Percentiles rank a stretch among this genome's conserved stretches.
phyloP scores from a whole-genome alignment of 805 yeast species.

The Yamadazyma endophytica region DNA sequence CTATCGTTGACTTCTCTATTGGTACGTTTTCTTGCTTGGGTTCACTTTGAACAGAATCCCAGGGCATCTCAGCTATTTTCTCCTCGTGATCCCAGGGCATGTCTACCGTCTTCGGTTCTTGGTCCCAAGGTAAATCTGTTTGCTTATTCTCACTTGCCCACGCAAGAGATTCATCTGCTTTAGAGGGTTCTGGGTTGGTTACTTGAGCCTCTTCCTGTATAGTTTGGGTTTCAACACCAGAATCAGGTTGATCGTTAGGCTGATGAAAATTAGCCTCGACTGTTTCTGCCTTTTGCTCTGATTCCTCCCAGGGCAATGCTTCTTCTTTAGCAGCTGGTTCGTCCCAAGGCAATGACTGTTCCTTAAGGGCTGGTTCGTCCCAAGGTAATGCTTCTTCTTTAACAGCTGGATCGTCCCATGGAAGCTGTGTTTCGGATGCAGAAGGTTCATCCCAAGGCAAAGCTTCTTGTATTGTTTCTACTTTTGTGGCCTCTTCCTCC shows the following conservation, averaged over 20 bases:
- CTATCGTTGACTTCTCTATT: too few species aligned
- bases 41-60: not conserved
- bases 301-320: conserved; percentile 9
- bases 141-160: too few species aligned
- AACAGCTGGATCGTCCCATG: conserved; percentile 2
- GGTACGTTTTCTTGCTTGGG: not conserved
- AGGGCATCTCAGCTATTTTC: not conserved
- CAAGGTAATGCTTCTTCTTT: conserved; percentile 2
- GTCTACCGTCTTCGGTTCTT: not conserved
- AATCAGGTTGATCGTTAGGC: too few species aligned
- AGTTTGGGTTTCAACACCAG: too few species aligned
- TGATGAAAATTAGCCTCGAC: too few species aligned
- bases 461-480: too few species aligned
- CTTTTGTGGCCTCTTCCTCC: not conserved
- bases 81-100: not conserved
- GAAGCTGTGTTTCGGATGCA: not conserved
- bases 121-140: conserved; percentile 4
- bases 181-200: too few species aligned
- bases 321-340: conserved; percentile 1
- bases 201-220: too few species aligned
- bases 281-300: too few species aligned
- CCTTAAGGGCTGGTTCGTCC: too few species aligned
- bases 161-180: too few species aligned
- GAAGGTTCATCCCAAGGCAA: conserved; percentile 2
- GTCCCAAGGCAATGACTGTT: conserved; percentile 1